Percentiles rank a stretch among this genome's conserved stretches.
Evolutionary conservation across 192 early-diverging fungal species (phyloP).

Genomic region (Coemansia sp.): DNA sequence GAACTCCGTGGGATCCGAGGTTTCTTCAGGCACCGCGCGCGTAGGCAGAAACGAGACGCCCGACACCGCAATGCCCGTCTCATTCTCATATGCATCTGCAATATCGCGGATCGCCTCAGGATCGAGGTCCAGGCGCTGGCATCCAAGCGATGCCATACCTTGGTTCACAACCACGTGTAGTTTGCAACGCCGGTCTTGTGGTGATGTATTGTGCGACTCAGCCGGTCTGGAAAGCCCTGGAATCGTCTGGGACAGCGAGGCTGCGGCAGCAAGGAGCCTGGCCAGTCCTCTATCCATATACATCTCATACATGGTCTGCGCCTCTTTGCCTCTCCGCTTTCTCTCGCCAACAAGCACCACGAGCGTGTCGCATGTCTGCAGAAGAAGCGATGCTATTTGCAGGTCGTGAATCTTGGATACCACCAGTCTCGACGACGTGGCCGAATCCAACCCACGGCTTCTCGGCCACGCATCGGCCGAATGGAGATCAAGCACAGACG

Average conservation of each 20-base stretch:
- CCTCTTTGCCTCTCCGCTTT: not conserved
- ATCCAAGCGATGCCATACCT: not conserved
- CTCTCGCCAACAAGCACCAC: slow-evolving; percentile 17
- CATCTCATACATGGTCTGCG: not conserved
- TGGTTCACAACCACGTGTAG: slow-evolving; percentile 26
- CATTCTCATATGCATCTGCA: slow-evolving; percentile 20
- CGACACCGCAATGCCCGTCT: slow-evolving; percentile 22
- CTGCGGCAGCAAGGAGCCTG: slow-evolving; percentile 12
- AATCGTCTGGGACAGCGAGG: slow-evolving; percentile 7
- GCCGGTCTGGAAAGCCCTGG: slow-evolving; percentile 18
- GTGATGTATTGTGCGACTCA: not conserved
- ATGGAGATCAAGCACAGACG: slow-evolving; percentile 16
- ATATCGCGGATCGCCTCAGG: not conserved
- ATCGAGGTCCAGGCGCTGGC: not conserved
- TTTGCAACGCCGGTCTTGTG: slow-evolving; percentile 6
- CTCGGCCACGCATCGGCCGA: slow-evolving; percentile 11
- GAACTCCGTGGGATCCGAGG: slow-evolving; percentile 5
- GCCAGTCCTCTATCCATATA: slow-evolving; percentile 24
- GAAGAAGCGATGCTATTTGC: slow-evolving; percentile 28
- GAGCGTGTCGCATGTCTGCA: slow-evolving; percentile 35
- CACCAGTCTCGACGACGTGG: not conserved
- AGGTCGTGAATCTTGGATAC: slow-evolving; percentile 22
- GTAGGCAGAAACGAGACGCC: slow-evolving; percentile 19
- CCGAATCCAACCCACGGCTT: not conserved
- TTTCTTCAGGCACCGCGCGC: not conserved